Conservation (phyloP, 164 flowering plant genomes). For the Umbellularia californica region DNA sequence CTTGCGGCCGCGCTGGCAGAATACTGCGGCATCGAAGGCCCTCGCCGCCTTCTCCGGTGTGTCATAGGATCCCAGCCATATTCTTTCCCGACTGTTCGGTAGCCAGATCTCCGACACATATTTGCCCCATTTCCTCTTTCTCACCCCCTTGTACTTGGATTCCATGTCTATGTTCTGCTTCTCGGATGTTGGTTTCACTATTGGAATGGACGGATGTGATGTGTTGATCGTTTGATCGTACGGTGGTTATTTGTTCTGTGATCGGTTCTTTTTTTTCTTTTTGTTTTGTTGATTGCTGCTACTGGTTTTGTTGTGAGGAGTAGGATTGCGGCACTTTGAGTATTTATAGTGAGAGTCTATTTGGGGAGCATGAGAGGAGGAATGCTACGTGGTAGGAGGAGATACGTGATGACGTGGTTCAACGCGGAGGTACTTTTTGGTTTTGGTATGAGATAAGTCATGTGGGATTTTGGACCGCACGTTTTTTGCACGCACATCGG, state of each 20-base stretch:
- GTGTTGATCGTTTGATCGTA: not conserved
- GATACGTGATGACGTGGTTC: not conserved
- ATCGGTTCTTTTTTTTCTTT: not conserved
- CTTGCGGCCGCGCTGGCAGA: slow-evolving; percentile 60
- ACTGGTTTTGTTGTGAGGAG: not conserved
- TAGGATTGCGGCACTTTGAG: not conserved
- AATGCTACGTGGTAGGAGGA: not conserved
- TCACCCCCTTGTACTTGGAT: slow-evolving; percentile 54
- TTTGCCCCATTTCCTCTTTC: slow-evolving; percentile 92
- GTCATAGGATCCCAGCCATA: slow-evolving; percentile 92
- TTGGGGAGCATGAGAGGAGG: not conserved
- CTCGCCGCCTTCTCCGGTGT: slow-evolving; percentile 81
- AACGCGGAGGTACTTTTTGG: not conserved
- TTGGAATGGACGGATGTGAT: not conserved
- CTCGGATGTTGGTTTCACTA: slow-evolving; percentile 14
- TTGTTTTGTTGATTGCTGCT: not conserved
- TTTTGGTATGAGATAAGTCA: not conserved
- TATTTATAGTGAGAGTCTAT: not conserved
- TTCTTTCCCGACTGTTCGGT: slow-evolving; percentile 77
- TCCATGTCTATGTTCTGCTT: not conserved
- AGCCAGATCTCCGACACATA: slow-evolving; percentile 83
- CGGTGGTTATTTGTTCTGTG: not conserved
- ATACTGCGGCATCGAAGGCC: slow-evolving; percentile 85
- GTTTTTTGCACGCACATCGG: no score
- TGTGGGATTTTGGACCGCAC: not conserved